Percentiles rank a stretch among this genome's conserved stretches.
These are phyloP conservation scores for Medicago ruthenica DNA, from an alignment of 306 rosid genomes.

Conservation along the genomic window DNA sequence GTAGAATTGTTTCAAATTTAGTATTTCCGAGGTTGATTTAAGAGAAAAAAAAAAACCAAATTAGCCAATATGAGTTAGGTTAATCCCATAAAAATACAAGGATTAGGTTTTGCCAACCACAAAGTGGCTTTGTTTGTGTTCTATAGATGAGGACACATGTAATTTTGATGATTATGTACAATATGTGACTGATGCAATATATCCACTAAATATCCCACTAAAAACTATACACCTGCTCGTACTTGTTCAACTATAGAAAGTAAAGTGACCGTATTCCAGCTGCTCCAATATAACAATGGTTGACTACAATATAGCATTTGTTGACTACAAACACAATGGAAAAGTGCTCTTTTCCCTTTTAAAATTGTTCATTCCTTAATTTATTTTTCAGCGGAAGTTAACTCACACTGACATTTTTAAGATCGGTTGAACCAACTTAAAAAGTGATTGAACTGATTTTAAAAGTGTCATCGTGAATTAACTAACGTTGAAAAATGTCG, in stretches of 20 bases:
- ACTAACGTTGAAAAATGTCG: slow-evolving; percentile 36
- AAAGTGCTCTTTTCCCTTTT: too few species aligned
- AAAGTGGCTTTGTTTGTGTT: slow-evolving; percentile 33
- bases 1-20: not conserved
- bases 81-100: not conserved
- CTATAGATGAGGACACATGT: not conserved
- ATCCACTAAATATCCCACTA: not conserved
- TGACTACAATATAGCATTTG: not conserved
- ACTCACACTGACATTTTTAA: too few species aligned
- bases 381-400: too few species aligned
- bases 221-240: slow-evolving; percentile 35
- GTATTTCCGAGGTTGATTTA: not conserved
- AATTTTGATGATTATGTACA: not conserved
- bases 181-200: not conserved
- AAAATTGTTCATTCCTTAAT: too few species aligned
- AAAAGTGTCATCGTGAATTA: not conserved
- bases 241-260: slow-evolving; percentile 42
- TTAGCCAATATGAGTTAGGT: slow-evolving; percentile 38
- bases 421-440: too few species aligned
- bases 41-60: not conserved
- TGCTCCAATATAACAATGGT: slow-evolving; percentile 40
- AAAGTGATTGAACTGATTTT: too few species aligned
- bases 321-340: not conserved
- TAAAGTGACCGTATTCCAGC: slow-evolving; percentile 10
- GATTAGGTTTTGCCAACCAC: slow-evolving; percentile 37